Base-by-base conservation (phyloP, 164 flowering plant species). In the Santalum album region DNA sequence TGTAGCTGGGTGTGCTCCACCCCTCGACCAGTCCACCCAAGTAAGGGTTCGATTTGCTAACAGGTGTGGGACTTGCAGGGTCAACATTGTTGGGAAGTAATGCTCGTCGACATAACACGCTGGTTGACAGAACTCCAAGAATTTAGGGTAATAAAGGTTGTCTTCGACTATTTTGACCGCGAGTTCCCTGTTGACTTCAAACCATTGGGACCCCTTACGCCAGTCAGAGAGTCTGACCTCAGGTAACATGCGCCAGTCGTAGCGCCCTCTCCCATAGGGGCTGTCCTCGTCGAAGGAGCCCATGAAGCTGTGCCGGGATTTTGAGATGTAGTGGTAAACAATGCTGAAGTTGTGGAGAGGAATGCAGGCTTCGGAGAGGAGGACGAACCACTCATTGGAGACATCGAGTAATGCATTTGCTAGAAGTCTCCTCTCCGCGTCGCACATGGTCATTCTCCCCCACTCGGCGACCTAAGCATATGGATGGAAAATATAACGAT, bases 121-220 rank as follows among this genome's bases (percentile, higher is more conserved):
- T 4, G 96, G 96, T 48, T 17, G 65, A 67, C 98, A 90, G 62
- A 90, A 90, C 44, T 79, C 76, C 23, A 59, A 61, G 60, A 87
- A 87, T 60, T 79, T 83, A 0, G 86, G 87, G 72, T 86, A 81
- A 62, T 65, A 80, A 20, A 26, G 67, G 17, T 64, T 62, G 60
- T 90, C 98, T 59, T 70, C 65, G 12, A 90, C 71, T 16, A 86
- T 69, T 32, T 46, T 54, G n/a, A 80, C 27, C 12, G 91, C 96
- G n/a, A 82, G 83, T 60, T 53, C 69, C 25, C 95, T 67, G 26
- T 77, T 75, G 18, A 87, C 47, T 60, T 88, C 91, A 59, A 90
- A 90, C 96, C 96, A 90, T 61, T 90, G 97, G 17, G 98, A 79
- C n/a, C 82, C 91, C 71, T 90, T 90, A 4, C 98, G 82, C 98